Evolutionary conservation across 805 yeast genomes (phyloP), one percentile per base, ranked within the genome.

Genomic region (Schizosaccharomyces osmophilus): DNA sequence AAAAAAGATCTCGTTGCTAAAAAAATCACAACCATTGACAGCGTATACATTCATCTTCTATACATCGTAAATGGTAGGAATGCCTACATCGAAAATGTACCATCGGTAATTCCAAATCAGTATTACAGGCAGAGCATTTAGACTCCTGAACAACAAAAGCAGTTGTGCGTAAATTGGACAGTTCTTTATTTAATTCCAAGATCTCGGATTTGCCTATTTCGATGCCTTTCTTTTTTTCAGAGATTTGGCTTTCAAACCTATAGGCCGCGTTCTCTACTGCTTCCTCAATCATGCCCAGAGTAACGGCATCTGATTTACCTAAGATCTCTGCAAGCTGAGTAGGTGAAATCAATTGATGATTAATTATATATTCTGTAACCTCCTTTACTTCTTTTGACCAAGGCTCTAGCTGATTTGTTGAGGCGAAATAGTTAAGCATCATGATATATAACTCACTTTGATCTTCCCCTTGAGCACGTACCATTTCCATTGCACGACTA

Each of bases 41-140:
- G 32, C 36, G 57, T 19, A 29, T 22, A 51, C 57, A 51, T 29
- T 51, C 67, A 8, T 67, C 69, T 64, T 67, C 76, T 31, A 87
- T 71, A 68, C 98, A 93, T 55, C 84, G 75, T 66, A 84, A 85
- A 68, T 93, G 97, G 68, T 80, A 88, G 2, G 93, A 81, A 68
- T 93, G 98, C 39, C 78, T 77, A 73, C 98, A 93, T 64, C 81
- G 79, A 73, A 90, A 93, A 67, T 86, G 94, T 0, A 85, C 79
- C 2, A 83, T 78, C 0, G 97, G 97, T 54, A 82, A 75, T 63
- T 86, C 94, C 24, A 90, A 72, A 13, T 79, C 76, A 55, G 77
- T 73, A 9, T 78, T 74, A 68, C 96, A 89, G 19, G 80, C 75
- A 15, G 80, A 73, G 68, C 96, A 89, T 45, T 74, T 75, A 32